A percentile compares a stretch with the other conserved stretches of the same genome.
Conservation (phyloP, 805 yeast genomes). For the Candida adriatica region DNA sequence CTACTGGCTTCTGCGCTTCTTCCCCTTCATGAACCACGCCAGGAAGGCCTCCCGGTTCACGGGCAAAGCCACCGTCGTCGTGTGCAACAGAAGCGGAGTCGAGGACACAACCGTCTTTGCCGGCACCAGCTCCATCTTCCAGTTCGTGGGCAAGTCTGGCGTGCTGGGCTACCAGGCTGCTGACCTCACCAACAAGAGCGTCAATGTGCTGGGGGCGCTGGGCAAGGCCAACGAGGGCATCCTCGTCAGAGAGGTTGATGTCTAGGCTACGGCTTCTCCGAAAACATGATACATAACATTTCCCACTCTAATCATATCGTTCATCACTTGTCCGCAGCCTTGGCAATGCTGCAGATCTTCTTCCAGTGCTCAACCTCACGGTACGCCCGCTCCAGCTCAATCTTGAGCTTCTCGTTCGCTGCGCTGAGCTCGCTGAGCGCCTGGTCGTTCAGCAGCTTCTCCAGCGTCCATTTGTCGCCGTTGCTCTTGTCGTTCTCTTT, state of each 20-base stretch:
- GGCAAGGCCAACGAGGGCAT: constrained; percentile 65
- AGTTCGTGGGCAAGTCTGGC: constrained; percentile 38
- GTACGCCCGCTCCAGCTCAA: constrained; percentile 86
- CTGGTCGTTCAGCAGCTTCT: constrained; percentile 87
- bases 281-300: no score
- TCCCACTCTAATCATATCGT: no score
- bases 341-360: constrained; percentile 24
- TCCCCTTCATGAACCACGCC: constrained; percentile 47
- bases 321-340: constrained; percentile 6
- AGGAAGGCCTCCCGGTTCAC: constrained; percentile 8
- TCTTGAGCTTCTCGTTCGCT: constrained; percentile 81
- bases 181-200: constrained; percentile 42
- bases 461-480: constrained; percentile 92
- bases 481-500: constrained; percentile 86
- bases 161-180: constrained; percentile 20
- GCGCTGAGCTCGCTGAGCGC: constrained; percentile 79
- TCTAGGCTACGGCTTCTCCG: no score
- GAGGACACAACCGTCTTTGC: constrained; percentile 65
- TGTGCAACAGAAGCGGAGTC: constrained; percentile 73
- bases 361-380: constrained; percentile 86
- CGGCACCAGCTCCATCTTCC: constrained; percentile 53
- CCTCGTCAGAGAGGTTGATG: constrained; percentile 49
- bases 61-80: constrained; percentile 33
- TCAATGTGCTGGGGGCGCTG: constrained; percentile 46
- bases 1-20: constrained; percentile 71